Evolutionary conservation across 306 rosid genomes (phyloP).

Genomic region (Begonia peltatifolia): DNA sequence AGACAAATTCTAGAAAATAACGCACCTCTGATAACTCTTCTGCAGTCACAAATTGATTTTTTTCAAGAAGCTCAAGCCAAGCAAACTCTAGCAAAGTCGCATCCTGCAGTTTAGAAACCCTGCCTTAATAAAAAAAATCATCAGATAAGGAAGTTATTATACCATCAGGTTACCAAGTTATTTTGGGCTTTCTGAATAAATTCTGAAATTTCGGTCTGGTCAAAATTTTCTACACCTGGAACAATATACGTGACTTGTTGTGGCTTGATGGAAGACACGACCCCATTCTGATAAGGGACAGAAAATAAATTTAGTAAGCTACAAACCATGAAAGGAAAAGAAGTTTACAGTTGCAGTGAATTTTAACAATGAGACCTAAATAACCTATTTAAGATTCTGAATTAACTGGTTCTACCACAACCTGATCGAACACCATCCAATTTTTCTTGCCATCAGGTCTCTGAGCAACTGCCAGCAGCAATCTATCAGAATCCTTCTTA

Average conservation of each 20-base stretch:
- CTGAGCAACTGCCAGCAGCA: constrained; percentile 73
- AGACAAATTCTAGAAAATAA: constrained; percentile 10
- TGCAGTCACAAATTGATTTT: constrained; percentile 59
- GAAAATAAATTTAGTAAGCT: too few relatives aligned
- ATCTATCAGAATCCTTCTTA: constrained; percentile 81
- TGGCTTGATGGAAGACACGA: constrained; percentile 64
- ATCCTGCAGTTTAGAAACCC: constrained; percentile 45
- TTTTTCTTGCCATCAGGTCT: constrained; percentile 97
- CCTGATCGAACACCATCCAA: constrained; percentile 99
- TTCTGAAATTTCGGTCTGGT: constrained; percentile 43
- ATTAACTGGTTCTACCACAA: constrained; percentile 71
- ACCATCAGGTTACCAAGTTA: constrained; percentile 52
- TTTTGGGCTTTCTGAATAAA: constrained; percentile 55
- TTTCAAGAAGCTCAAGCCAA: constrained; percentile 90
- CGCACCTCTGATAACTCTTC: constrained; percentile 86
- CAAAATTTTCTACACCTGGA: constrained; percentile 78
- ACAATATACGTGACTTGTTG: constrained; percentile 88
- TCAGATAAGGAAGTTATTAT: neutral
- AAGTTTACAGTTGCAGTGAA: constrained; percentile 3
- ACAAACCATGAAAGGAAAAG: constrained; percentile 13
- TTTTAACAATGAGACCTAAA: constrained; percentile 14
- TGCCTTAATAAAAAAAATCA: constrained; percentile 6
- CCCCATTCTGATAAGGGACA: constrained; percentile 57
- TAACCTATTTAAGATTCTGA: constrained; percentile 81
- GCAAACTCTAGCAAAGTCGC: constrained; percentile 75